These are phyloP conservation scores for Neurospora sp. DNA, from an alignment of 495 filamentous ascomycete genomes.

Conservation along the genomic window DNA sequence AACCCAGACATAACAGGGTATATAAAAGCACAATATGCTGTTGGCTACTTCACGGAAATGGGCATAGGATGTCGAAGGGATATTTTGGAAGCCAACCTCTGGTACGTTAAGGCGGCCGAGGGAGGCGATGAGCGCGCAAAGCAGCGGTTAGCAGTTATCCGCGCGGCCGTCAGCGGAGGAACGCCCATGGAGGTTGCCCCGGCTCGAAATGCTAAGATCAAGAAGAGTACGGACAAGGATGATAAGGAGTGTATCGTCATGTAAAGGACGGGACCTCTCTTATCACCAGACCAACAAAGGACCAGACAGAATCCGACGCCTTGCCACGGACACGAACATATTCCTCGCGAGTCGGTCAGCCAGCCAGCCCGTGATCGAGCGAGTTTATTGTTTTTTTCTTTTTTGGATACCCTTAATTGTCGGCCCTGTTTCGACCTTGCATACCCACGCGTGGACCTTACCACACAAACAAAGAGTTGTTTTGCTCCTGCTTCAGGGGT, in stretches of 20 bases:
- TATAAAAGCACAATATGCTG: constrained; percentile 88
- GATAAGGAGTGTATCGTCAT: constrained; percentile 52
- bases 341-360: background rate
- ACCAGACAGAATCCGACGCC: background rate
- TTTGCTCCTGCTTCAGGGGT: background rate
- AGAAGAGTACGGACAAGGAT: constrained; percentile 37
- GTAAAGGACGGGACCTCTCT: constrained; percentile 25
- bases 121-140: constrained; percentile 84
- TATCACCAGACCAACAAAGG: background rate
- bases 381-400: background rate
- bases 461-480: background rate
- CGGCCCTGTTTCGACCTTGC: background rate
- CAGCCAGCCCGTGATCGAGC: background rate
- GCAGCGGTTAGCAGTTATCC: constrained; percentile 75
- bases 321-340: background rate
- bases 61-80: constrained; percentile 92
- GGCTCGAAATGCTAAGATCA: constrained; percentile 38
- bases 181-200: constrained; percentile 43
- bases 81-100: constrained; percentile 88
- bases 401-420: background rate
- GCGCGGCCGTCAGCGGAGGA: constrained; percentile 70
- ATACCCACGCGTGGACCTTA: background rate
- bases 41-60: constrained; percentile 97
- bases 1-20: constrained; percentile 44
- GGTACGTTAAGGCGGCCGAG: constrained; percentile 95